Conservation (phyloP, 2,329 filamentous ascomycete genomes). For the Fusarium praegraminearum region DNA sequence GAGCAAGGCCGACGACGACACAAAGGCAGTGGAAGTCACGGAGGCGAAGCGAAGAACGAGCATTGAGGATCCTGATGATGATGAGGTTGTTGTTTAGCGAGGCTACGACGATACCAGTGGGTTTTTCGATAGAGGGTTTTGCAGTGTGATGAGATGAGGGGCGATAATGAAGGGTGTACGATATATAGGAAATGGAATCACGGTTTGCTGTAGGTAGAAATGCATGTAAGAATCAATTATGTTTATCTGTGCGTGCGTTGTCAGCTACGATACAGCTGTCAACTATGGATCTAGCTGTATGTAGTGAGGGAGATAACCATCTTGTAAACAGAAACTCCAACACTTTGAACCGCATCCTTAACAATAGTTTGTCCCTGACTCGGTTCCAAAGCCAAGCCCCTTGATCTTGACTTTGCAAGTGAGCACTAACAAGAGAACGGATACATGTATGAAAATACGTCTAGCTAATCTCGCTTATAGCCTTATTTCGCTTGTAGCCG, state of each 20-base stretch:
- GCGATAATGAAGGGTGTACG: slow-evolving; percentile 38
- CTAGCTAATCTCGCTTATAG: slow-evolving; percentile 24
- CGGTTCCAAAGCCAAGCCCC: background rate
- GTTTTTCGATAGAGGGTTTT: slow-evolving; percentile 10
- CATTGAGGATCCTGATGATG: slow-evolving; percentile 70
- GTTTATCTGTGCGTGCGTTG: background rate
- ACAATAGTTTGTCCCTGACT: background rate
- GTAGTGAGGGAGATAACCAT: background rate
- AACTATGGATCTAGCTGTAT: background rate
- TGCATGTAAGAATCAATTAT: slow-evolving; percentile 15
- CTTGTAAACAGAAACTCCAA: background rate
- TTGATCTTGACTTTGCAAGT: background rate
- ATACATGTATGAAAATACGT: background rate
- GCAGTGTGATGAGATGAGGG: background rate
- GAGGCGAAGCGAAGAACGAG: slow-evolving; percentile 68
- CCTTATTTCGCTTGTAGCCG: slow-evolving; percentile 38
- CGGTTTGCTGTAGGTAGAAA: slow-evolving; percentile 31
- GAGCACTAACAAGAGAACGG: slow-evolving; percentile 20
- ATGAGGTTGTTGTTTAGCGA: slow-evolving; percentile 58
- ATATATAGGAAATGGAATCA: slow-evolving; percentile 15
- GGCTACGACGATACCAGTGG: slow-evolving; percentile 40
- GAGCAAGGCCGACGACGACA: slow-evolving; percentile 48
- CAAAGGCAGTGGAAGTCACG: slow-evolving; percentile 62
- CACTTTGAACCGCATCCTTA: background rate
- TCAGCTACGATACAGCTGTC: background rate